Conservation (phyloP, 2,329 filamentous ascomycete species). For the Nemania bipapillata region DNA sequence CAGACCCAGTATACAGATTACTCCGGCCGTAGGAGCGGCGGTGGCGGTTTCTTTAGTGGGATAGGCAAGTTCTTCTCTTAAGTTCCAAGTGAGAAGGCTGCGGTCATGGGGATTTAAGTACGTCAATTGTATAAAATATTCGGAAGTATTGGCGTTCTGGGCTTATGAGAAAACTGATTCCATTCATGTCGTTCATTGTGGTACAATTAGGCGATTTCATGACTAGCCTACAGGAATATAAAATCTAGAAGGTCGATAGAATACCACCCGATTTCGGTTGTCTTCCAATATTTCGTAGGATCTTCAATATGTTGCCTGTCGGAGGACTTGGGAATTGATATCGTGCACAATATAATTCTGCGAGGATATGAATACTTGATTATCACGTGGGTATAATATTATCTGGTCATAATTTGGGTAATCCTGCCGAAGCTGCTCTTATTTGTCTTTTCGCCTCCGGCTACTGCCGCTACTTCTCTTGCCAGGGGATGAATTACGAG, state of each 20-base stretch:
- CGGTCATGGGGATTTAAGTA: constrained; percentile 20
- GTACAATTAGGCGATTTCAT: not conserved
- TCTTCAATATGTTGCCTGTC: not conserved
- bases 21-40: constrained; percentile 46
- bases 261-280: constrained; percentile 10
- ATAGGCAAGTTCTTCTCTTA: constrained; percentile 59
- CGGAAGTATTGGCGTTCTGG: constrained; percentile 29
- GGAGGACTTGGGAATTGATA: not conserved
- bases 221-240: constrained; percentile 9
- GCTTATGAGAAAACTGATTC: constrained; percentile 4
- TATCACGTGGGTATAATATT: constrained; percentile 39
- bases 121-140: not conserved
- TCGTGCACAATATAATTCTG: constrained; percentile 8
- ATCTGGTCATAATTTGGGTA: constrained; percentile 24
- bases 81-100: constrained; percentile 14
- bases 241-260: constrained; percentile 16
- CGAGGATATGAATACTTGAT: constrained; percentile 39
- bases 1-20: constrained; percentile 52
- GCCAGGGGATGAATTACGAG: constrained; percentile 47
- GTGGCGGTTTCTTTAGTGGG: constrained; percentile 52
- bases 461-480: constrained; percentile 55
- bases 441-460: constrained; percentile 51
- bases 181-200: constrained; percentile 12
- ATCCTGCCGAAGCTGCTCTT: constrained; percentile 32
- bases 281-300: not conserved